Base-by-base conservation (phyloP, 23 red algal species). In the Gracilaria vermiculophylla region DNA sequence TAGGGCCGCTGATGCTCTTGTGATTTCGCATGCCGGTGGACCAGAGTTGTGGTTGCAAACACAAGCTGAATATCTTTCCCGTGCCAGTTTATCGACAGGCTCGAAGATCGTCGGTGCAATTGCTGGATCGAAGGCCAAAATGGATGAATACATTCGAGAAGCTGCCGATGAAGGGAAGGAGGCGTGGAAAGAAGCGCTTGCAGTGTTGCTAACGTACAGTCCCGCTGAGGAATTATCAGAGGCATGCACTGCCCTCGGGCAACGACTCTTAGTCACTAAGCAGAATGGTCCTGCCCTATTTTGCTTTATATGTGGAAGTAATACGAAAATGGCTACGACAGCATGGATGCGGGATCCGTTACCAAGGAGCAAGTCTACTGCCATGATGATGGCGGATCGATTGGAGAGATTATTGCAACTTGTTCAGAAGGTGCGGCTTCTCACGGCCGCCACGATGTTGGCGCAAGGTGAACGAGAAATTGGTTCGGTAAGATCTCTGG, bases 141-240 rank as follows among this genome's bases (percentile, higher is more conserved):
- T 94, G 92, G 92, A 94, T 52, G 70, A 70, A 13, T 85, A 58
- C 80, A 79, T 83, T 42, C 48, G 55, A 17, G 62, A 80, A 40
- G 55, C 87, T 15, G 87, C 74, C 20, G 75, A 80, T 13, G 54
- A 39, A 34, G 87, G 76, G 7, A 75, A 81, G 17, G 76, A 91
- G 16, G 61, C 76, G 3, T 96, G 94, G 94, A 85, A 78, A 52
- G 94, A 96, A 76, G 94, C 94, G 0, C 80, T 96, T 42, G 82
- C 94, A 15, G 77, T 87, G 1, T 40, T 91, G 41, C 45, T 92
- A 16, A 96, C 82, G 29, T 96, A 91, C 78, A 62, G 74, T 32
- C 61, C 73, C 43, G 70, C 77, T 31, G 77, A 81, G 19, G 82
- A 86, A 37, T 39, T 95, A 23, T 71, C 77, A 41, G 84, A 77